Conservation (phyloP, 2,329 filamentous ascomycete species). For the Colletotrichum karsti region DNA sequence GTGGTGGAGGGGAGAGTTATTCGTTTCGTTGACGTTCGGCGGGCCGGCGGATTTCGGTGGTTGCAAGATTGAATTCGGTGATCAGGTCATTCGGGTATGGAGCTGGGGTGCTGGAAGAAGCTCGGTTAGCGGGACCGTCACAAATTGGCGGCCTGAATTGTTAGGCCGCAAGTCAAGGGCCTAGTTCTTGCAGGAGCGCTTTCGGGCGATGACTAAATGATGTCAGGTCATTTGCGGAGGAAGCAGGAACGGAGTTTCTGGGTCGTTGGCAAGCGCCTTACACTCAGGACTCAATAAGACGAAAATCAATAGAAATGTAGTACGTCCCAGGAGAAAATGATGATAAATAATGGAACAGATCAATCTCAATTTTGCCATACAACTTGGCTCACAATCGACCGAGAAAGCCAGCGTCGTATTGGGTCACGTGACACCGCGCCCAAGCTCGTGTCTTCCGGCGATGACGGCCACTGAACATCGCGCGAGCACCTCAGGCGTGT, state of each 20-base stretch:
- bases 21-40: conserved; percentile 11
- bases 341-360: too few relatives aligned
- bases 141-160: conserved; percentile 26
- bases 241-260: conserved; percentile 6
- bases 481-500: not conserved
- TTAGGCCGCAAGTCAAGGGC: conserved; percentile 11
- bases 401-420: not conserved
- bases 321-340: too few relatives aligned
- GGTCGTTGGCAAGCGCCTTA: not conserved
- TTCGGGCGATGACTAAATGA: conserved; percentile 25
- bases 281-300: not conserved
- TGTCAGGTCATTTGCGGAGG: conserved; percentile 23
- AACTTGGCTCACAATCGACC: too few relatives aligned
- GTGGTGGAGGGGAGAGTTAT: conserved; percentile 23
- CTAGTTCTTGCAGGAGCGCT: conserved; percentile 14
- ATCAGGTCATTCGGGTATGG: conserved; percentile 34
- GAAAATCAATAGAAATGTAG: not conserved
- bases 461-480: conserved; percentile 4
- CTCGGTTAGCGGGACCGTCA: conserved; percentile 29
- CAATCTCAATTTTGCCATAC: too few relatives aligned
- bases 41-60: not conserved
- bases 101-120: conserved; percentile 15
- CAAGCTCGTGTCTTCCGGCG: conserved; percentile 6
- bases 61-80: conserved; percentile 25
- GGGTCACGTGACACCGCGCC: conserved; percentile 17